These are phyloP conservation scores for Uronychia setigera DNA, from an alignment of 73 alveolate genomes.

Conservation along the genomic window DNA sequence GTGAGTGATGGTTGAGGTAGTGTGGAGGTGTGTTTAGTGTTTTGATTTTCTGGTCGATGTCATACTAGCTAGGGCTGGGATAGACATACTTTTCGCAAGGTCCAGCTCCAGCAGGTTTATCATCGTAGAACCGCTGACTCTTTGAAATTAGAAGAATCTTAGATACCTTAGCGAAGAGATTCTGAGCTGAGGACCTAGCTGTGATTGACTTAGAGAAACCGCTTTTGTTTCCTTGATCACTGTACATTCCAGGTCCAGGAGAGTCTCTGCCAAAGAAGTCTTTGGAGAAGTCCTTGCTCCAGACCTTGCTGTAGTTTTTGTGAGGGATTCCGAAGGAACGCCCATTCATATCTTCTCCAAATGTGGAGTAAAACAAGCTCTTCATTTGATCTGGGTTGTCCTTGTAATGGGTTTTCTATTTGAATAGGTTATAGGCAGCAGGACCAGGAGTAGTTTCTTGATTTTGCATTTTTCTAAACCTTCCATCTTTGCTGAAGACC, in stretches of 20 bases:
- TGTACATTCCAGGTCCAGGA: not conserved
- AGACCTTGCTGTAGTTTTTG: not conserved
- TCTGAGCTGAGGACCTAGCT: not conserved
- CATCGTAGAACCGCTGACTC: not conserved
- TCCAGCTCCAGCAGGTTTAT: not conserved
- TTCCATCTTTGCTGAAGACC: not conserved
- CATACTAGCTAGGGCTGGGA: not conserved
- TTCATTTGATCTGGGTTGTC: not conserved
- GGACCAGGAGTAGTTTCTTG: not conserved
- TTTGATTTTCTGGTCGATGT: not conserved
- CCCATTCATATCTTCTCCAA: not conserved
- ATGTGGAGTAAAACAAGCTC: not conserved
- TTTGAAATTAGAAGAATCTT: not conserved
- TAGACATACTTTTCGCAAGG: not conserved
- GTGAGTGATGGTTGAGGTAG: conserved; percentile 4
- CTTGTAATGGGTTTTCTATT: not conserved
- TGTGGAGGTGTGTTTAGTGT: not conserved
- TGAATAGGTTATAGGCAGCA: not conserved
- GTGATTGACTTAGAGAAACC: not conserved
- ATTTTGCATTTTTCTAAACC: not conserved
- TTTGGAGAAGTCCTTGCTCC: not conserved
- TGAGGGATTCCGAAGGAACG: not conserved
- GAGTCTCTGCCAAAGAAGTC: not conserved
- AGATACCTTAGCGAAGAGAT: not conserved
- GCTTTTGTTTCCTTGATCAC: not conserved